Percentiles rank a stretch among this genome's conserved stretches.
Conservation (phyloP, 2,329 filamentous ascomycete genomes). For the Neopestalotiopsis clavispora region DNA sequence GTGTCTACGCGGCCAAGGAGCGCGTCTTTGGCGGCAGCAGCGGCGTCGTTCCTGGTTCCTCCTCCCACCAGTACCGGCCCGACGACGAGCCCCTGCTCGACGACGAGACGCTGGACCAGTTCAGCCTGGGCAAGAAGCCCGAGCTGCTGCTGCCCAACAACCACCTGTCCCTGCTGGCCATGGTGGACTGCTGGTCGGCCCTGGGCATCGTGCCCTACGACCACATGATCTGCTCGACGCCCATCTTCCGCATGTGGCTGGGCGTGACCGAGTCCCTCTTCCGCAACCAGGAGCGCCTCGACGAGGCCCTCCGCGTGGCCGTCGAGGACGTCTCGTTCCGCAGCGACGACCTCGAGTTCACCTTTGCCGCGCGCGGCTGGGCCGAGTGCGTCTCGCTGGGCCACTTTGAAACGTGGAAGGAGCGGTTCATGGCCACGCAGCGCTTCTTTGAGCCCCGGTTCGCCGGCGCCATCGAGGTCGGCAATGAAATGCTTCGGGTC, state of each 20-base stretch:
- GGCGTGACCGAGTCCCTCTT: constrained; percentile 98
- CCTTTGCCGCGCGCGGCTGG: constrained; percentile 95
- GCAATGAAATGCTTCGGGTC: constrained; percentile 97
- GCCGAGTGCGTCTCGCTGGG: constrained; percentile 90
- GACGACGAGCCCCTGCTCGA: constrained; percentile 73
- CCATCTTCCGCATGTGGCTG: constrained; percentile 93
- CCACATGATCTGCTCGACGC: constrained; percentile 99
- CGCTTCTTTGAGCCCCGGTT: constrained; percentile 91
- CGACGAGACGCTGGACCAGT: constrained; percentile 85
- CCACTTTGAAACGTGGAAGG: constrained; percentile 90
- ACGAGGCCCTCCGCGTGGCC: constrained; percentile 84
- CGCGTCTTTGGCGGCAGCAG: constrained; percentile 78
- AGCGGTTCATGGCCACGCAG: constrained; percentile 90
- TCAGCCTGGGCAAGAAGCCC: constrained; percentile 75
- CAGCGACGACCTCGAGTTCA: constrained; percentile 96
- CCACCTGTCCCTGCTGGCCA: constrained; percentile 89
- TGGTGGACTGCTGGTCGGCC: constrained; percentile 98
- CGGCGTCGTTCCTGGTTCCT: constrained; percentile 36
- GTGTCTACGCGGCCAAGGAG: constrained; percentile 69
- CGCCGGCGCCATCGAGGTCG: constrained; percentile 82
- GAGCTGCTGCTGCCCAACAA: constrained; percentile 81
- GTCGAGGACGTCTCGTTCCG: constrained; percentile 90
- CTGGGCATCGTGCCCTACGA: constrained; percentile 95
- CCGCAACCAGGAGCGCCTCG: constrained; percentile 78
- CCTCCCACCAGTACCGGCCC: constrained; percentile 58